Conservation (phyloP, 2,329 filamentous ascomycete species). For the Claviceps purpurea region DNA sequence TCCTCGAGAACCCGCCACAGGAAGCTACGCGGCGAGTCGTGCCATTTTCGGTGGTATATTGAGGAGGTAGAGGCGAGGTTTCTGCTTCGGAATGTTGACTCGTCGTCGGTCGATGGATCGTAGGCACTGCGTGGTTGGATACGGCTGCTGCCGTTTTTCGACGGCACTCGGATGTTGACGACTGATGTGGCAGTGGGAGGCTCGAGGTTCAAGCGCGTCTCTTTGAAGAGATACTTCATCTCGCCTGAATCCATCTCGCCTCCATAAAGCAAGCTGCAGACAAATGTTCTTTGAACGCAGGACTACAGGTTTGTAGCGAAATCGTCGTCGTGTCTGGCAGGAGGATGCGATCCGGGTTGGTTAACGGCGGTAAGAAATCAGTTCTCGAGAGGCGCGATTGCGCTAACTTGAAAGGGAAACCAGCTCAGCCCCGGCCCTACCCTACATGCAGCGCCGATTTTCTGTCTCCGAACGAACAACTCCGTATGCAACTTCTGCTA, state of each 20-base stretch:
- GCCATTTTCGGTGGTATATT: slow-evolving; percentile 69
- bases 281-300: not conserved
- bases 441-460: not conserved
- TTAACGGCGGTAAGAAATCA: slow-evolving; percentile 17
- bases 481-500: too few relatives aligned
- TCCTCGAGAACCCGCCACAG: slow-evolving; percentile 83
- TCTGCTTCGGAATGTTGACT: slow-evolving; percentile 57
- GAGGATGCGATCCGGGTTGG: slow-evolving; percentile 16
- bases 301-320: not conserved
- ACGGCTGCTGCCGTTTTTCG: slow-evolving; percentile 32
- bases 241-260: slow-evolving; percentile 52
- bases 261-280: slow-evolving; percentile 35
- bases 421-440: slow-evolving; percentile 14
- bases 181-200: slow-evolving; percentile 54
- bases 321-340: slow-evolving; percentile 8
- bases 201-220: slow-evolving; percentile 75
- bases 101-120: slow-evolving; percentile 43
- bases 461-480: not conserved
- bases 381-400: slow-evolving; percentile 13
- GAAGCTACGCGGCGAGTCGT: slow-evolving; percentile 68
- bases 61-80: slow-evolving; percentile 68
- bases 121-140: slow-evolving; percentile 24
- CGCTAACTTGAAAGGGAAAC: slow-evolving; percentile 25
- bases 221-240: slow-evolving; percentile 63
- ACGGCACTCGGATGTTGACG: slow-evolving; percentile 56